Evolutionary conservation across 192 early-diverging fungal species (phyloP).

Genomic region (Gonapodya sp.): DNA sequence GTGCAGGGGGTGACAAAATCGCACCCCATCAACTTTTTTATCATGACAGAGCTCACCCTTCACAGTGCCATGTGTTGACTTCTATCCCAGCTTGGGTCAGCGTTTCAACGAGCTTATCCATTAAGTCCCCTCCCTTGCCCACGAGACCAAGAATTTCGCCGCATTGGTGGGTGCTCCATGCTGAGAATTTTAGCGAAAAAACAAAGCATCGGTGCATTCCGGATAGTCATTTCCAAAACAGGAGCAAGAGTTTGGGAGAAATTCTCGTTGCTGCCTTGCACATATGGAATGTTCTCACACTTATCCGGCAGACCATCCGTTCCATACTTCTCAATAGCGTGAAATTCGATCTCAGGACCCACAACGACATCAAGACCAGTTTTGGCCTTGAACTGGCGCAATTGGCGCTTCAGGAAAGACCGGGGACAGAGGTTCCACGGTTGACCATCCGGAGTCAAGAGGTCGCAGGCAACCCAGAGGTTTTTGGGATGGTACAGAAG

Average conservation of each 20-base stretch:
- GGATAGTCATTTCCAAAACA: too few relatives aligned
- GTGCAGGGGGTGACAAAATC: too few relatives aligned
- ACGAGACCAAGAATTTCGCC: neutral
- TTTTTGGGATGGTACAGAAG: constrained; percentile 5
- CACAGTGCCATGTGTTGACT: constrained; percentile 6
- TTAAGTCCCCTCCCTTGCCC: neutral
- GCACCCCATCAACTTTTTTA: too few relatives aligned
- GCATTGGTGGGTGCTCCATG: neutral
- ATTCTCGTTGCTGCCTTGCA: too few relatives aligned
- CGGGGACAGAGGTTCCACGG: constrained; percentile 5
- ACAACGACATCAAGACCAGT: neutral
- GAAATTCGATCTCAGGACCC: constrained; percentile 5
- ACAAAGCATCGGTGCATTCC: too few relatives aligned
- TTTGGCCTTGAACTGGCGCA: neutral
- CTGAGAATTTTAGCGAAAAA: too few relatives aligned
- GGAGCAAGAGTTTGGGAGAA: too few relatives aligned
- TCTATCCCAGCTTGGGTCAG: constrained; percentile 3
- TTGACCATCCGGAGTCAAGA: neutral
- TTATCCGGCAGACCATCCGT: neutral
- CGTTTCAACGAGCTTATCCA: neutral
- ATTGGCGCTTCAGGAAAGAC: neutral
- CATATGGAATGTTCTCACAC: neutral
- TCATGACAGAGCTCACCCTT: too few relatives aligned
- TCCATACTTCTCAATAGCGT: neutral
- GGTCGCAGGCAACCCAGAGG: neutral